Evolutionary conservation across 331 rosid species (phyloP).

Genomic region (Dryas integrifolia): DNA sequence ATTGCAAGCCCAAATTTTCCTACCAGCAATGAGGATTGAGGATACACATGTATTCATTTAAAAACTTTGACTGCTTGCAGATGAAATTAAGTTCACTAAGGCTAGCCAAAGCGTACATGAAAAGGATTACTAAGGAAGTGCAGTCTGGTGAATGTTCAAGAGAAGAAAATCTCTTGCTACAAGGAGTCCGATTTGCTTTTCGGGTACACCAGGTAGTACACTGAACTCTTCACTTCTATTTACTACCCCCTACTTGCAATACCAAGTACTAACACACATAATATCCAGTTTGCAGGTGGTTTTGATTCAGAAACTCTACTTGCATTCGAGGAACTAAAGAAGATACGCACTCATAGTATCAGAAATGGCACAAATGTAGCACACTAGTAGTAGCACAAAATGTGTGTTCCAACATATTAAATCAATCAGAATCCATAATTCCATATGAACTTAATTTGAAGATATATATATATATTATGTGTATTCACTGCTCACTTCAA

Average conservation of each 20-base stretch:
- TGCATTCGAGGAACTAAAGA: slow-evolving; percentile 65
- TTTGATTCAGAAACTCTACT: slow-evolving; percentile 57
- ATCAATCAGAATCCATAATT: neutral
- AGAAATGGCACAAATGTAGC: slow-evolving; percentile 14
- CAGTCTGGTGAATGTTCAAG: slow-evolving; percentile 39
- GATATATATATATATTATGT: neutral
- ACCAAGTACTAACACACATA: slow-evolving; percentile 1
- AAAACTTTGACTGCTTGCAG: slow-evolving; percentile 32
- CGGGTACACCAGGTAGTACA: slow-evolving; percentile 76
- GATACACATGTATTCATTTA: neutral
- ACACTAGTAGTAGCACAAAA: neutral
- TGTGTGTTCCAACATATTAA: neutral
- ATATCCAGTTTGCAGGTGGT: slow-evolving; percentile 90
- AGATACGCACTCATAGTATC: slow-evolving; percentile 30
- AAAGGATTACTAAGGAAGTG: slow-evolving; percentile 51
- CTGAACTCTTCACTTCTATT: neutral
- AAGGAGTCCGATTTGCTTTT: slow-evolving; percentile 77
- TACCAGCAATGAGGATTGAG: neutral
- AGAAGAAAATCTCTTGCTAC: slow-evolving; percentile 56
- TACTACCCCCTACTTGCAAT: neutral
- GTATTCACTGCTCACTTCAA: neutral
- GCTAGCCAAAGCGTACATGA: slow-evolving; percentile 70
- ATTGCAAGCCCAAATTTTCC: neutral
- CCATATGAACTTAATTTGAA: neutral
- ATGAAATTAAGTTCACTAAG: slow-evolving; percentile 71